These are phyloP conservation scores for Pseudogymnoascus sp. DNA, from an alignment of 2,329 filamentous ascomycete genomes.

Conservation along the genomic window DNA sequence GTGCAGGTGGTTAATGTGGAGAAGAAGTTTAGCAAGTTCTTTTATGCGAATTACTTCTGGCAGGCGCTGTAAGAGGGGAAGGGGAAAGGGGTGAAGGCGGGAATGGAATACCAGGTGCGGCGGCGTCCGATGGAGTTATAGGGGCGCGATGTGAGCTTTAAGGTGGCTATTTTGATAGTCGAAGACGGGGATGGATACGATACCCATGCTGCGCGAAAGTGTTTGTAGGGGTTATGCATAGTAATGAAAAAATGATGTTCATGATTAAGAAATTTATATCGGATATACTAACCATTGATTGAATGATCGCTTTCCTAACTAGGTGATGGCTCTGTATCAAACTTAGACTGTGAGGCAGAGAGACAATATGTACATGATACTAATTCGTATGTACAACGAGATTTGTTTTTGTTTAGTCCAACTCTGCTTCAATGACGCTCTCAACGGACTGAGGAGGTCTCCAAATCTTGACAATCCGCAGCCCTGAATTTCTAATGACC, in stretches of 20 bases:
- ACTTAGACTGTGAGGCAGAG: background rate
- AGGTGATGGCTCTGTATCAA: background rate
- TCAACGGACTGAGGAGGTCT: constrained; percentile 5
- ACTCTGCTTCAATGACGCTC: background rate
- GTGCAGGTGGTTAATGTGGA: constrained; percentile 94
- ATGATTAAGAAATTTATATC: background rate
- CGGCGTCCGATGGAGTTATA: background rate
- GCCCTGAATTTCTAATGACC: background rate
- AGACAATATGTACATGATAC: background rate
- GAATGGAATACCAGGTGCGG: background rate
- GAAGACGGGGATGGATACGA: background rate
- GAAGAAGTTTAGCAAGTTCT: constrained; percentile 81
- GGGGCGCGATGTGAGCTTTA: background rate
- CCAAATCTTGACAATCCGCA: background rate
- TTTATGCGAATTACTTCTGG: constrained; percentile 97
- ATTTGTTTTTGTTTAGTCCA: background rate
- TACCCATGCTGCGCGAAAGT: background rate
- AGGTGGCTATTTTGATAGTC: background rate
- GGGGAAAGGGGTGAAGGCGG: background rate
- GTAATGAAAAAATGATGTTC: background rate
- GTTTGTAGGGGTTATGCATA: background rate
- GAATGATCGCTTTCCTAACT: no score
- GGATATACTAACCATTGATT: background rate
- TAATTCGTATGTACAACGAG: background rate
- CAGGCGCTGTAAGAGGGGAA: constrained; percentile 55